Evolutionary conservation across 257 asterid species (phyloP), one percentile per base, ranked within the genome.

Genomic region (Eucommia ulmoides): DNA sequence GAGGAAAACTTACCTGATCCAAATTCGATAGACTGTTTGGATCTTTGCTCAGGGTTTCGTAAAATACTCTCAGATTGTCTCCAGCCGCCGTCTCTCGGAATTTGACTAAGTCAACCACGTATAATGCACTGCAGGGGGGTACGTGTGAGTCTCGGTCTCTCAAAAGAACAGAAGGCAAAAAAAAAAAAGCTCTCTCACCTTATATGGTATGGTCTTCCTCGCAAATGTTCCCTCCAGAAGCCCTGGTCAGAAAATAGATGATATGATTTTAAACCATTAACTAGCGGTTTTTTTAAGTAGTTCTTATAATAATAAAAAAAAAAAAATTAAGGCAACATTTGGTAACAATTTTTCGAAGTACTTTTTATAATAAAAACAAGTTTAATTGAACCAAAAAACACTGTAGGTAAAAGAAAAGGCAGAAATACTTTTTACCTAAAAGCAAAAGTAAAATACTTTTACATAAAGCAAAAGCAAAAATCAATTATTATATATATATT

Each of bases 41-140:
- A 75, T 86, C 99, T 70, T 83, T 91, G 92, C 99, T 91, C 23
- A 91, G 80, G 3, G 99, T 91, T 74, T 91, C 96, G 45, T 91
- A 91, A 62, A 91, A 22, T 45, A 91, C 96, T 74, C 96, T 65
- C 53, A 91, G 69, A 60, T 91, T 93, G 73, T 91, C 99, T 55
- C 99, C 96, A 4, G 96, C 99, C 22, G 96, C 99, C 35, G 96
- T 86, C 72, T 86, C 99, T 60, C 95, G 94, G 62, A 91, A 91
- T 62, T 91, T 91, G 59, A 68, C 79, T 56, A 91, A 78, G 69
- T 91, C 95, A 55, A 83, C 99, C 4, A 91, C 95, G 56, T 86
- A 91, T 53, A 91, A 61, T 60, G 99, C 99, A 76, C 99, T 91
- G 53, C 74, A 85, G 29, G 60, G 33, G 46, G 65, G 62, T 52